These are phyloP conservation scores for Phaeoacremonium minimum DNA, from an alignment of 2,329 filamentous ascomycete genomes.

Conservation along the genomic window DNA sequence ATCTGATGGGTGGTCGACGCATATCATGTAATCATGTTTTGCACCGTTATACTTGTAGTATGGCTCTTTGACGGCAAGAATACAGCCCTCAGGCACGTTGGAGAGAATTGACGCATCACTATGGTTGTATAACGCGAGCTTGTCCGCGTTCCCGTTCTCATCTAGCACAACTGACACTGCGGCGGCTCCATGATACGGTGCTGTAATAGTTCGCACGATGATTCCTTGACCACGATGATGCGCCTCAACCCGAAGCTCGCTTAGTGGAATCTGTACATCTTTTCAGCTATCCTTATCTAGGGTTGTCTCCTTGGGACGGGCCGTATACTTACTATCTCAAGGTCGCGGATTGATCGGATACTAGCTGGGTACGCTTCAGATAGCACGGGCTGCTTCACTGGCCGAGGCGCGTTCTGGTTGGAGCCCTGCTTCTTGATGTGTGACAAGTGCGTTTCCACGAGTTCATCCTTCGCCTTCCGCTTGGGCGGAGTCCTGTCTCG, in stretches of 20 bases:
- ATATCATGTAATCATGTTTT: constrained; percentile 23
- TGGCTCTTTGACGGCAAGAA: constrained; percentile 29
- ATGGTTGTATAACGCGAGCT: constrained; percentile 32
- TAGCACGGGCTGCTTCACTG: constrained; percentile 21
- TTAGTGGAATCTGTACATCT: constrained; percentile 4
- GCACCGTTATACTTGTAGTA: constrained; percentile 26
- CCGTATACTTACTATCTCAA: constrained; percentile 15
- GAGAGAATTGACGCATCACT: constrained; percentile 22
- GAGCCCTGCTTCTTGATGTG: constrained; percentile 17
- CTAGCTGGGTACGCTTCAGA: constrained; percentile 20
- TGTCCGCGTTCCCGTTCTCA: constrained; percentile 27
- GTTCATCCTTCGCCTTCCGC: constrained; percentile 16
- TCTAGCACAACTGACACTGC: constrained; percentile 29
- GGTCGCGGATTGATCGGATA: constrained; percentile 18
- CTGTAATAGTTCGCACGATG: constrained; percentile 4
- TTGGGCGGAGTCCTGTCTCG: constrained; percentile 4
- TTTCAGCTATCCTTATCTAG: neutral
- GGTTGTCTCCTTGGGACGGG: neutral
- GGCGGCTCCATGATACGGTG: constrained; percentile 19
- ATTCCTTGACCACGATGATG: constrained; percentile 11
- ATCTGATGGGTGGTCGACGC: constrained; percentile 29
- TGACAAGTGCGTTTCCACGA: constrained; percentile 15
- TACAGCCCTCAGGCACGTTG: constrained; percentile 21
- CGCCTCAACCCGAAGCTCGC: constrained; percentile 8
- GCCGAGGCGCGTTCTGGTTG: constrained; percentile 15